Evolutionary conservation across 768 basidiomycete species (phyloP), one percentile per base, ranked within the genome.

Genomic region (Phlegmacium glaucopus): DNA sequence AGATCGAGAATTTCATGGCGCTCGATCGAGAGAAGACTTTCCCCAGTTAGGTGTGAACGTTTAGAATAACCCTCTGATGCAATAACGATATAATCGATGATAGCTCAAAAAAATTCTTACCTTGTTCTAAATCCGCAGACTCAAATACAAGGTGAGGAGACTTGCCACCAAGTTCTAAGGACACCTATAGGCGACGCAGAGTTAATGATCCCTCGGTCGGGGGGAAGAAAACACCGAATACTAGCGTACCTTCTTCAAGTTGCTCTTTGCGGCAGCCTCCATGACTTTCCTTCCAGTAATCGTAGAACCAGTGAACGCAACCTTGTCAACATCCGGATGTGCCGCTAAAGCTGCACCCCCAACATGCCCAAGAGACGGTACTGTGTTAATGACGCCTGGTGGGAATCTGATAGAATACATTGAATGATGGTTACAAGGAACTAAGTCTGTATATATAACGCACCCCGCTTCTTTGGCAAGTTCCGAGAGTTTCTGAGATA

Each of bases 271-370:
- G 2, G 94, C 91, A 11, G 94, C 92, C 60, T 87, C 83, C 82
- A 93, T 86, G 60, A 98, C 83, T 60, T 86, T 89, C 17, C 93
- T 79, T 17, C 95, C 95, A 4, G 92, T 94, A 46, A 80, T 61
- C 11, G 93, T 94, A 29, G 89, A 92, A 39, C 95, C 95, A 8
- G 95, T 97, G 67, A 97, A 96, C 2, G 94, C 94, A 51, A 97
- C 78, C 68, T 96, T 95, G 72, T 96, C 91, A 39, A 98, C 86
- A 54, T 87, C 89, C 46, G 64, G 76, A 66, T 98, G 95, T 9
- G 79, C 66, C 5, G 94, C 71, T 49, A 98, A 76, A 3, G 92
- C 90, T 7, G 88, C 87, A 25, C 94, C 94, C 44, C 91, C 92
- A 32, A 90, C 77, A 40, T 76, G 53, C 25, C 94, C 94, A 34